A percentile compares a stretch with the other conserved stretches of the same genome.
Evolutionary conservation across 371 early-diverging fungal genomes (phyloP).

Genomic region (Mortierella sp.): DNA sequence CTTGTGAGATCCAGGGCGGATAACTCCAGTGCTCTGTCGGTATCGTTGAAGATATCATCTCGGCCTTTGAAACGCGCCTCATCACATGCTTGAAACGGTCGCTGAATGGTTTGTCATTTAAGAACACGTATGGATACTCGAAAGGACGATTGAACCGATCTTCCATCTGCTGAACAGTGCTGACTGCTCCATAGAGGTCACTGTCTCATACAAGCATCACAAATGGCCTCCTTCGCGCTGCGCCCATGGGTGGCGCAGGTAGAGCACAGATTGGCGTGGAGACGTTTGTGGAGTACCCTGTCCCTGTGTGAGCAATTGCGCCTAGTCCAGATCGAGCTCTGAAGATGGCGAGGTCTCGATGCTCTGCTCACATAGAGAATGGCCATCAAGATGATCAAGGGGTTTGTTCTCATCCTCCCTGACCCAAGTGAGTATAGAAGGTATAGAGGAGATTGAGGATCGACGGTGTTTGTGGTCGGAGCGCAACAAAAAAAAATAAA

Average conservation of each 20-base stretch:
- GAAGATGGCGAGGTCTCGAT: no score
- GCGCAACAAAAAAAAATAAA: no score
- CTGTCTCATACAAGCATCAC: slow-evolving; percentile 75
- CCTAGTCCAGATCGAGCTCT: no score
- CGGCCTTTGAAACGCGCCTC: slow-evolving; percentile 59
- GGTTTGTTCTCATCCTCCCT: no score
- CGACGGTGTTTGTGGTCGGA: no score
- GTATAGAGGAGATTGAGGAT: no score
- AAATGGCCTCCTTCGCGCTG: slow-evolving; percentile 65
- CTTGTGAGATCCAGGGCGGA: slow-evolving; percentile 83
- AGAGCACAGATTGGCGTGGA: slow-evolving; percentile 5
- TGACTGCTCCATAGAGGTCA: slow-evolving; percentile 76
- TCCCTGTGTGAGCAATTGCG: no score
- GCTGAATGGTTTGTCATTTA: slow-evolving; percentile 86
- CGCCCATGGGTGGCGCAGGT: slow-evolving; percentile 15
- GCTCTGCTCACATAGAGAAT: no score
- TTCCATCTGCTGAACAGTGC: slow-evolving; percentile 80
- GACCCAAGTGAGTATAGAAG: no score
- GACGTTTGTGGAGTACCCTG: neutral
- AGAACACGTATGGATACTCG: slow-evolving; percentile 89
- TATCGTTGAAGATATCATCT: slow-evolving; percentile 78
- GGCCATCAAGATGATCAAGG: neutral
- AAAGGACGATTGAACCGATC: slow-evolving; percentile 83
- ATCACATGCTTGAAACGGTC: slow-evolving; percentile 75
- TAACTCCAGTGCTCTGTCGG: slow-evolving; percentile 83